Evolutionary conservation across 768 basidiomycete genomes (phyloP).

Genomic region (Termitomyces sp.): DNA sequence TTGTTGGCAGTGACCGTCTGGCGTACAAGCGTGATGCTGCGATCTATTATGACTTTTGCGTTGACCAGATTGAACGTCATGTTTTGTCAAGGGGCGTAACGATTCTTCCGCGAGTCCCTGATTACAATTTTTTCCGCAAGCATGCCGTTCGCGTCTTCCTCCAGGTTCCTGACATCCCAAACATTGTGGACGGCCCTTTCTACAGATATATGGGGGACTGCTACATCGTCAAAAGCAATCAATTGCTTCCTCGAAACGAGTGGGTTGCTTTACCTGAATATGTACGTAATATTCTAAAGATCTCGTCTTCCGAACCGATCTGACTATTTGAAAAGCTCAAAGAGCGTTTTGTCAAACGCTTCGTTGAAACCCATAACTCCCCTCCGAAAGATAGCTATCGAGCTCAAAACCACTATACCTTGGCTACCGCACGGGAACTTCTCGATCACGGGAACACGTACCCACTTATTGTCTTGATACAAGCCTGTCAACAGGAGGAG

Average conservation of each 20-base stretch:
- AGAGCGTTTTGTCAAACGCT: constrained; percentile 10
- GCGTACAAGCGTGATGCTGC: constrained; percentile 3
- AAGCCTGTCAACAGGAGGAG: constrained; percentile 1
- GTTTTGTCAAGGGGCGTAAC: constrained; percentile 7
- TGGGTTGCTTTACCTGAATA: constrained; percentile 7
- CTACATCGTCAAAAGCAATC: constrained; percentile 9
- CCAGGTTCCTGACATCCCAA: constrained; percentile 4
- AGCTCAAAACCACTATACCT: constrained; percentile 1
- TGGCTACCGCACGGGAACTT: constrained; percentile 1
- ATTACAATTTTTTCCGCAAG: constrained; percentile 1
- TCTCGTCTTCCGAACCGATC: not conserved
- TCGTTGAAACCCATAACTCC: not conserved
- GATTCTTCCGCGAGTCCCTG: constrained; percentile 1
- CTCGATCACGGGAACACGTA: constrained; percentile 5
- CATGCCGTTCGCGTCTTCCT: constrained; percentile 16
- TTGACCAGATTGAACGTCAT: constrained; percentile 3
- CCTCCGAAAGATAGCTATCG: constrained; percentile 2
- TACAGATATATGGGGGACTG: constrained; percentile 14
- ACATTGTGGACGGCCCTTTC: constrained; percentile 6
- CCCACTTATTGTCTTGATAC: constrained; percentile 9
- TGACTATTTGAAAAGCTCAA: constrained; percentile 9
- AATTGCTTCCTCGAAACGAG: not conserved
- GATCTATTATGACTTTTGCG: constrained; percentile 13
- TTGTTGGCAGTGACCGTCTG: constrained; percentile 5
- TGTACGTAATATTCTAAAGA: not conserved